Percentiles rank a stretch among this genome's conserved stretches.
These are phyloP conservation scores for Parascedosporium putredinis DNA, from an alignment of 2,329 filamentous ascomycete genomes.

Conservation along the genomic window DNA sequence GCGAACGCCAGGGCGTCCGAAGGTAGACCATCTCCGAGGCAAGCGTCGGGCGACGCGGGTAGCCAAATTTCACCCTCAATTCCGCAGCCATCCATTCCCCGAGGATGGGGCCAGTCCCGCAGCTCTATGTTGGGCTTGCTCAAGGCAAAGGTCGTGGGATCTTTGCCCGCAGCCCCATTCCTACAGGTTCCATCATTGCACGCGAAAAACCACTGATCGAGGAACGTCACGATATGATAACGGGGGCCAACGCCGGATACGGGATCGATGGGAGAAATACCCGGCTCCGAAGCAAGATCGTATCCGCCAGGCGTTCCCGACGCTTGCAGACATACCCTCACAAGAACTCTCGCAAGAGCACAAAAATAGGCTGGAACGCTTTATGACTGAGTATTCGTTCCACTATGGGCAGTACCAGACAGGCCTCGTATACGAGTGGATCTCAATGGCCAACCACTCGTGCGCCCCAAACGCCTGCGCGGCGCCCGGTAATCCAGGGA, in stretches of 20 bases:
- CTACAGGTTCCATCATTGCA: neutral
- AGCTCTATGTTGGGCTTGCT: neutral
- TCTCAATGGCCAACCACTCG: neutral
- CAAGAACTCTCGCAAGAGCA: neutral
- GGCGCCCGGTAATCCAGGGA: neutral
- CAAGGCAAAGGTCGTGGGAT: neutral
- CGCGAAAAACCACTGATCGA: constrained; percentile 18
- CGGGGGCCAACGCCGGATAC: constrained; percentile 1
- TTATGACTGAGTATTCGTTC: constrained; percentile 4
- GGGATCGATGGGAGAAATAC: constrained; percentile 4
- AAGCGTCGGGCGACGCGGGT: no score
- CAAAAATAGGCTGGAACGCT: neutral
- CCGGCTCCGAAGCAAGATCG: neutral
- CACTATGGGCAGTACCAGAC: constrained; percentile 17
- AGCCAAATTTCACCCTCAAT: no score
- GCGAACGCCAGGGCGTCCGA: no score
- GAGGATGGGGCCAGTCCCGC: neutral
- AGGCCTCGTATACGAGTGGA: constrained; percentile 10
- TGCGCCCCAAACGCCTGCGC: neutral
- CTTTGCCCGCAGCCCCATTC: neutral
- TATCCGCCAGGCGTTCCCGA: neutral
- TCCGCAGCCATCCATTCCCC: no score
- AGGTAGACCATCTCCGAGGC: no score
- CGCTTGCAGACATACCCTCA: neutral
- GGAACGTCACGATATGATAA: constrained; percentile 15